Evolutionary conservation across 2,329 filamentous ascomycete species (phyloP).

Genomic region (Annulohypoxylon truncatum): DNA sequence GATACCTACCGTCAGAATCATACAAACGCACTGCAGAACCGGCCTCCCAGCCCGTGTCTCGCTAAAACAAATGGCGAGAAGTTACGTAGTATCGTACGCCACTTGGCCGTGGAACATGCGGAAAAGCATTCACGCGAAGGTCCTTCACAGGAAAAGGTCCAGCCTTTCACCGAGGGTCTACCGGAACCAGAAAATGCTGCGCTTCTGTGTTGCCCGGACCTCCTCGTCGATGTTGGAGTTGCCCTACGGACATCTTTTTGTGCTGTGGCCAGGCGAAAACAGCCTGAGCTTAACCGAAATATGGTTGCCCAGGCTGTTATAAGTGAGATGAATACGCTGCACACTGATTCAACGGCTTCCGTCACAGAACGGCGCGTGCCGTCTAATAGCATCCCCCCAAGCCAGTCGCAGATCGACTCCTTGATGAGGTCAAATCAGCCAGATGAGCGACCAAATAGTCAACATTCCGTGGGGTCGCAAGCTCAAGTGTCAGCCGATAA

Average conservation of each 20-base stretch:
- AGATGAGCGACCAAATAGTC: slow-evolving; percentile 26
- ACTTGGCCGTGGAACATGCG: slow-evolving; percentile 60
- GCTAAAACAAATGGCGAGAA: slow-evolving; percentile 53
- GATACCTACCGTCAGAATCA: slow-evolving; percentile 63
- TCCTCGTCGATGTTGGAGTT: slow-evolving; percentile 59
- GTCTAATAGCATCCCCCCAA: slow-evolving; percentile 36
- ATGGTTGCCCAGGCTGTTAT: slow-evolving; percentile 61
- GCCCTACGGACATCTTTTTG: slow-evolving; percentile 64
- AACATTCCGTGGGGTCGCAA: slow-evolving; percentile 37
- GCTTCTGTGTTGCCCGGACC: slow-evolving; percentile 61
- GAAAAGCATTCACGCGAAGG: slow-evolving; percentile 59
- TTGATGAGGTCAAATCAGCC: slow-evolving; percentile 11
- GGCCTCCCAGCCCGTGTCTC: slow-evolving; percentile 50
- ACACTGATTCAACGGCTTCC: slow-evolving; percentile 39
- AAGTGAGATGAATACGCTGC: slow-evolving; percentile 48
- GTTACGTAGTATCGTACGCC: slow-evolving; percentile 55
- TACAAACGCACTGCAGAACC: slow-evolving; percentile 51
- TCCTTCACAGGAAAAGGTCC: slow-evolving; percentile 48
- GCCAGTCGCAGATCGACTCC: slow-evolving; percentile 32
- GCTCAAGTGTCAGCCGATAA: slow-evolving; percentile 36
- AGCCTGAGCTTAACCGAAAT: slow-evolving; percentile 56
- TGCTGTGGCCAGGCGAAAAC: slow-evolving; percentile 57
- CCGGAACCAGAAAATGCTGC: slow-evolving; percentile 47
- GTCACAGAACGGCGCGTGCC: slow-evolving; percentile 35
- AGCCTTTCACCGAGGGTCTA: slow-evolving; percentile 46